Evolutionary conservation across 805 yeast species (phyloP).

Genomic region (Priceomyces carsonii): DNA sequence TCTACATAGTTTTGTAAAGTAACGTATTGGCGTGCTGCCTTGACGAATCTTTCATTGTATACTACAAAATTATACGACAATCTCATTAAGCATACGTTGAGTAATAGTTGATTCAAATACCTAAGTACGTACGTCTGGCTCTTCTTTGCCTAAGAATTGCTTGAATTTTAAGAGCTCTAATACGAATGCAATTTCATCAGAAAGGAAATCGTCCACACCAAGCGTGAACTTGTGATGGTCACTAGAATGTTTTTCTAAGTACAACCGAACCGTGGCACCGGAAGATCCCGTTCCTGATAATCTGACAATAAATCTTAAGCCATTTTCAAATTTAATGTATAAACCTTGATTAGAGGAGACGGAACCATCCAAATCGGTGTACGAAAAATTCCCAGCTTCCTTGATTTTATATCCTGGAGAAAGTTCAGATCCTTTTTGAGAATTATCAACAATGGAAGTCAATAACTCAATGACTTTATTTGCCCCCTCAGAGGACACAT

Average conservation of each 20-base stretch:
- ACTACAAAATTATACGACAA: no score
- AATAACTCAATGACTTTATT: conserved; percentile 56
- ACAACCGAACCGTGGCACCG: conserved; percentile 94
- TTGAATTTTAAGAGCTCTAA: conserved; percentile 69
- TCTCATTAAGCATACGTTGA: no score
- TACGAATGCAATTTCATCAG: conserved; percentile 60
- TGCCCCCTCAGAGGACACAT: conserved; percentile 77
- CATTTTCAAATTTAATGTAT: conserved; percentile 75
- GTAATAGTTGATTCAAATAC: neutral
- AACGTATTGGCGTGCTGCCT: no score
- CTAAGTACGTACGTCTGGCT: conserved; percentile 86
- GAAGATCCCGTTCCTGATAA: conserved; percentile 97
- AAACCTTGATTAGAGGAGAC: conserved; percentile 88
- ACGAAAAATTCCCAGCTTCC: conserved; percentile 86
- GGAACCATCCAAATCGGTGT: conserved; percentile 93
- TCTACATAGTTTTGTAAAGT: no score
- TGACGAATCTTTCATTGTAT: no score
- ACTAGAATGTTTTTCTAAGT: conserved; percentile 77
- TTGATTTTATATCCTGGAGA: conserved; percentile 53
- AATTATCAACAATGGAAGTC: conserved; percentile 26
- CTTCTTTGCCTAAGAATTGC: conserved; percentile 73
- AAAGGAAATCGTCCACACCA: conserved; percentile 69
- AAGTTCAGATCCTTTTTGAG: conserved; percentile 48
- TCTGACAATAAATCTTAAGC: conserved; percentile 84
- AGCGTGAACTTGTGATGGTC: conserved; percentile 51